Evolutionary conservation across 2,329 filamentous ascomycete species (phyloP), one percentile per base, ranked within the genome.

Genomic region (Cryphonectria japonica): DNA sequence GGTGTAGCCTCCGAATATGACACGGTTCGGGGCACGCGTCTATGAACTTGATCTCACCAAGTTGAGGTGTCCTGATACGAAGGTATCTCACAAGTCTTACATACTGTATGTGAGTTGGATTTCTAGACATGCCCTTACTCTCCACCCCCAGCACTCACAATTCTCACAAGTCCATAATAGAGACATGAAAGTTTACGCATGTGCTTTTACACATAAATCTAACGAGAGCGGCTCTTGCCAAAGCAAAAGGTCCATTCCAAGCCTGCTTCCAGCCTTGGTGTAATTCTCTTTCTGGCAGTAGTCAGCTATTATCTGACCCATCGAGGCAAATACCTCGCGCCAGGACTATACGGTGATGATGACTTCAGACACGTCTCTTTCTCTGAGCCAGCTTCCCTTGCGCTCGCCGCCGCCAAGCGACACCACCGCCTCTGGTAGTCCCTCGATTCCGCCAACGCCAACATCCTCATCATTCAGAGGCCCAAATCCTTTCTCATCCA

Each of bases 401-500:
- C 69, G 64, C 59, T 70, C 64, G 32, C 46, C 67, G 32, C 13
- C 67, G 9, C 59, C 69, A n/a, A 14, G 46, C 43, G 57, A 73
- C 57, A 74, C 54, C 75, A 37, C 72, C 75, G 59, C 76, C 77
- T 26, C 76, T 78, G 60, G 32, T 22, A 50, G 63, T 52, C 63
- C 63, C 43, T 19, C 71, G 78, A n/a, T 80, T 79, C 79, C 79
- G 7, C 78, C 76, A 71, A 77, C 77, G 62, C 71, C 77, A 68
- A 75, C 76, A 71, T 73, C 79, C 34, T 74, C 78, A 1, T 75
- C 79, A 37, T 79, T 79, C 64, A 87, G 81, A 73, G 77, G 83
- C 29, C 77, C 83, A 19, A 93, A 89, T 80, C 92, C 94, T 9
- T 84, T 98, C 43, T 91, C 93, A 9, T 92, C 91, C 72, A 94